Base-by-base conservation (phyloP, 2,329 filamentous ascomycete genomes). In the Blumeria graminis region DNA sequence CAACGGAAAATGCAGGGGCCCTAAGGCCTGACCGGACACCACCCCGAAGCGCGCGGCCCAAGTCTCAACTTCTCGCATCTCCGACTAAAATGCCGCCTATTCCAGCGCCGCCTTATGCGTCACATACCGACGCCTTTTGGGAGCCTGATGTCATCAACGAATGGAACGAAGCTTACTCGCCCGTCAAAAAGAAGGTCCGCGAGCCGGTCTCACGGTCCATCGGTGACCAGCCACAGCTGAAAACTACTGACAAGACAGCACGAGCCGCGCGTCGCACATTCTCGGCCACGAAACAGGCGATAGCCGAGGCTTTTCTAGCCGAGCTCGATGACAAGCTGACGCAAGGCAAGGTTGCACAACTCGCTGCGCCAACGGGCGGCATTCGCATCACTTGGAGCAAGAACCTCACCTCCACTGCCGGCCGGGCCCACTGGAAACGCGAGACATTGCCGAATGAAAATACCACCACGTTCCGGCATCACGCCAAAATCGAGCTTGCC, bases 401-500 rank as follows among this genome's bases (percentile, higher is more conserved):
- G 62, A 86, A 78, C n/a, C 76, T 92, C 55, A 84, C 82, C 65
- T 84, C 82, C 1, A 90, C 86, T 0, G 86, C 86, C 13, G 86
- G 86, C 0, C 75, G 83, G 43, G 84, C 84, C 33, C 81, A 78
- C 62, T 87, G 83, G 82, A 79, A 75, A 61, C 74, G 77, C 22
- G 80, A 82, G 63, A 76, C 73, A 11, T 67, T 74, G 13, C 69
- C 60, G 66, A 65, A 55, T 65, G 63, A 56, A 55, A 61, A 55
- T 56, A 1, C 65, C 62, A 34, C 50, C 22, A 66, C 62, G 11
- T 66, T 74, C 61, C 69, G 70, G 32, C 80, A 90, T 66, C 69
- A 77, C 63, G 87, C 86, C 9, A 79, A 74, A 14, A 94, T 96
- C 64, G 89, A 96, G 66, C 77, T 96, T 1, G 86, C 89, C 0